Percentiles rank a stretch among this genome's conserved stretches.
Conservation (phyloP, 1,284 basidiomycete species). For the Tetrapyrgos nigripes region DNA sequence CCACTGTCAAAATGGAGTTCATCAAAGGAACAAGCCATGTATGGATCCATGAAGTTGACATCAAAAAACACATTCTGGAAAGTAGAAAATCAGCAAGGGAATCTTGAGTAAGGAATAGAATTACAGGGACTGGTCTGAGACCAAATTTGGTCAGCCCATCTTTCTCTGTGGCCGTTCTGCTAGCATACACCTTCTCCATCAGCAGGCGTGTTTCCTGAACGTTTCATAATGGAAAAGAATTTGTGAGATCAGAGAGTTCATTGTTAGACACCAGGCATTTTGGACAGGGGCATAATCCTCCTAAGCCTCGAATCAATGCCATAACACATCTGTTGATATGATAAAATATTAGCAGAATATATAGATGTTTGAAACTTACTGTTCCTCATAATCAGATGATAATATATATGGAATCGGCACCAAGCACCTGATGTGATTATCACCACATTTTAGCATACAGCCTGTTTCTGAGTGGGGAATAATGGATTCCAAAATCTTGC, state of each 20-base stretch:
- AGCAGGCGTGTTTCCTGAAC: slow-evolving; percentile 19
- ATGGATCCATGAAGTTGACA: slow-evolving; percentile 32
- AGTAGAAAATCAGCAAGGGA: not conserved
- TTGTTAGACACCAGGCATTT: slow-evolving; percentile 38
- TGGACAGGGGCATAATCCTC: slow-evolving; percentile 36
- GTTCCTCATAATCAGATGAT: slow-evolving; percentile 46
- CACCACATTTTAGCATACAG: slow-evolving; percentile 28
- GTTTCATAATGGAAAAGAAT: slow-evolving; percentile 17
- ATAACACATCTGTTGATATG: slow-evolving; percentile 31
- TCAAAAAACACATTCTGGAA: slow-evolving; percentile 43
- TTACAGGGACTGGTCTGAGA: slow-evolving; percentile 37
- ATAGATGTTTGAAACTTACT: slow-evolving; percentile 28
- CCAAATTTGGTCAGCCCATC: slow-evolving; percentile 35
- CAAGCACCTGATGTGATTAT: slow-evolving; percentile 26
- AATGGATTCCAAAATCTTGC: slow-evolving; percentile 32
- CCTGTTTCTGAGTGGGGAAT: slow-evolving; percentile 29
- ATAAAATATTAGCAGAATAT: not conserved
- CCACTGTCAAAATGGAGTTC: slow-evolving; percentile 40
- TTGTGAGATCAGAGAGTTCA: slow-evolving; percentile 25
- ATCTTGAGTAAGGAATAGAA: slow-evolving; percentile 11
- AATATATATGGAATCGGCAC: slow-evolving; percentile 40
- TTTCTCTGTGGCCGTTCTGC: slow-evolving; percentile 12
- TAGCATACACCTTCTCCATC: slow-evolving; percentile 12
- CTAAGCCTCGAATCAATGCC: slow-evolving; percentile 37
- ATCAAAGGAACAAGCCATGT: slow-evolving; percentile 41